phyloP scores from a whole-genome alignment of 176 grass and related monocot genomes.

The Carex cristatella region DNA sequence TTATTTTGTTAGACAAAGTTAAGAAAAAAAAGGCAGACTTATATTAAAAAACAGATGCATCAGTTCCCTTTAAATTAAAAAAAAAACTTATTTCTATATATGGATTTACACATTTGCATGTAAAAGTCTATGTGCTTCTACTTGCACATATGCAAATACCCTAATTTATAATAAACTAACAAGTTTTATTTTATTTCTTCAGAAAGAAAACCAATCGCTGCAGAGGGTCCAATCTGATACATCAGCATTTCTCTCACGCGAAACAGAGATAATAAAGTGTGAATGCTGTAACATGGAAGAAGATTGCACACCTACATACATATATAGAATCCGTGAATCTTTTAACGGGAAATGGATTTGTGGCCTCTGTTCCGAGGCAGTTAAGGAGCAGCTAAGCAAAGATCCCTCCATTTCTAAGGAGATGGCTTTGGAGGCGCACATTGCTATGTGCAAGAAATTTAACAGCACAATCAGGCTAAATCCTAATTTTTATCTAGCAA shows the following conservation, averaged over 20 bases:
- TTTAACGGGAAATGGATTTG: conserved; percentile 87
- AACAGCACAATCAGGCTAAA: conserved; percentile 72
- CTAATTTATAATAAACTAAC: conserved; percentile 35
- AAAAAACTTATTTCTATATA: neutral
- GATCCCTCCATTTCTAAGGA: conserved; percentile 31
- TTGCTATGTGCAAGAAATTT: conserved; percentile 54
- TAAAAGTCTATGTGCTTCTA: neutral
- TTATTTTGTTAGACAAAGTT: neutral
- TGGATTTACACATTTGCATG: neutral
- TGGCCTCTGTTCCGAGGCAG: conserved; percentile 73
- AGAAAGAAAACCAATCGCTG: neutral
- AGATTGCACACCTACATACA: conserved; percentile 87
- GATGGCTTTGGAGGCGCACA: conserved; percentile 50
- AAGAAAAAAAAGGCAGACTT: neutral
- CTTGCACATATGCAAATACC: conserved; percentile 4
- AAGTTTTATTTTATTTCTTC: conserved; percentile 4
- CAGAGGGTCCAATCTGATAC: neutral
- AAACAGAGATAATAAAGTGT: conserved; percentile 54
- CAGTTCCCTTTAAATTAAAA: neutral
- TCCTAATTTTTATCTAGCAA: conserved; percentile 73
- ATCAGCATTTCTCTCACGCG: conserved; percentile 13
- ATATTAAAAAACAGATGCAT: neutral
- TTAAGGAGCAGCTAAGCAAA: conserved; percentile 61
- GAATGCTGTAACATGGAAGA: conserved; percentile 85
- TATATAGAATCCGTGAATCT: conserved; percentile 49